Conservation (phyloP, 306 rosid species). For the Inga oerstediana region DNA sequence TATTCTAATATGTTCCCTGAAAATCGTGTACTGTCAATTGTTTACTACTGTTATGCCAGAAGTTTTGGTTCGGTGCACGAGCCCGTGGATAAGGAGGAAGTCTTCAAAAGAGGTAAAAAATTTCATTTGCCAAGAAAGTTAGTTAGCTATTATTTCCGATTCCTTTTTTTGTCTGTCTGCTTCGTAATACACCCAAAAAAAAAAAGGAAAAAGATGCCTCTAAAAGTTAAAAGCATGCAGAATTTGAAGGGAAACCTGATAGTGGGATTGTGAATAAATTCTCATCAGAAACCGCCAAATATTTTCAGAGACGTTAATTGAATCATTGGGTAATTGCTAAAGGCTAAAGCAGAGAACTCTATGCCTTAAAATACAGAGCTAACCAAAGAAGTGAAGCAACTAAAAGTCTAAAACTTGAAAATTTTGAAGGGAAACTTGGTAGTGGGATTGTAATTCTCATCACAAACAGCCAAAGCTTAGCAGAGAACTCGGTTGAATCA, state of each 20-base stretch:
- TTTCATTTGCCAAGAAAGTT: background rate
- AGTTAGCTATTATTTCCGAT: background rate
- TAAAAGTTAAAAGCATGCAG: background rate
- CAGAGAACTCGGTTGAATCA: conserved; percentile 25
- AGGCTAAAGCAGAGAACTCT: background rate
- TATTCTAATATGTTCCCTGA: background rate
- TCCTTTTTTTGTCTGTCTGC: background rate
- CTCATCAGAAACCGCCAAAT: conserved; percentile 5
- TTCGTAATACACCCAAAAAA: background rate
- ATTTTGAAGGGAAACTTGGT: background rate
- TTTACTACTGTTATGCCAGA: background rate
- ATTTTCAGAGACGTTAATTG: conserved; percentile 25
- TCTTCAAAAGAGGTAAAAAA: background rate
- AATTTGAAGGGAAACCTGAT: background rate
- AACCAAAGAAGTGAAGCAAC: background rate
- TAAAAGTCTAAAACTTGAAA: no score
- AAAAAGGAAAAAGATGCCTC: background rate
- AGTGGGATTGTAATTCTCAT: background rate
- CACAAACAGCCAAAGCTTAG: conserved; percentile 8
- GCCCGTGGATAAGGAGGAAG: background rate
- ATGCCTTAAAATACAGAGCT: background rate
- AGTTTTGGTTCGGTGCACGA: background rate
- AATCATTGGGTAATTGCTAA: background rate
- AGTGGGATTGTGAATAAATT: background rate
- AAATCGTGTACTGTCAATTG: background rate